Evolutionary conservation across 2,329 filamentous ascomycete species (phyloP).

Genomic region (Colletotrichum falcatum): DNA sequence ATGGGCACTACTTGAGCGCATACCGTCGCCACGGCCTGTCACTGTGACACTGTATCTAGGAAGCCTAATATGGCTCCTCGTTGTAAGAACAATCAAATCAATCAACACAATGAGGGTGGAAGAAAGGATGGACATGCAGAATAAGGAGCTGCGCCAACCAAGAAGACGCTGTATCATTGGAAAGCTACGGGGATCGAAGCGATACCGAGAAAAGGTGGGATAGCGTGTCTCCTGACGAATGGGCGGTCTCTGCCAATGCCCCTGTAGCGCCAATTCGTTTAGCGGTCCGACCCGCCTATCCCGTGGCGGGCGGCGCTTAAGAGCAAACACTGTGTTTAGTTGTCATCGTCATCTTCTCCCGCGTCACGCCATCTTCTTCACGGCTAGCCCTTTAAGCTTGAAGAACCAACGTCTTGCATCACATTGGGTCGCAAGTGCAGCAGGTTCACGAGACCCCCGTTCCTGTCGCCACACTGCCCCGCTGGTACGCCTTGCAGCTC

Average conservation of each 20-base stretch:
- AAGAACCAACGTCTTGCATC: neutral
- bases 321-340: neutral
- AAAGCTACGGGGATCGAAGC: neutral
- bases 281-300: slow-evolving; percentile 29
- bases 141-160: neutral
- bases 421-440: neutral
- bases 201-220: neutral
- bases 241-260: neutral
- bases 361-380: neutral
- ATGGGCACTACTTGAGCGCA: neutral
- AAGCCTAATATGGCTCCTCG: no score
- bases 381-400: neutral
- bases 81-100: neutral
- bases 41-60: neutral
- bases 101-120: neutral
- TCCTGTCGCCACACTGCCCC: no score
- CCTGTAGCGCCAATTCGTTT: slow-evolving; percentile 11
- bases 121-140: neutral
- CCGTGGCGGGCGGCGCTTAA: slow-evolving; percentile 17
- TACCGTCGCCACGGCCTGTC: no score
- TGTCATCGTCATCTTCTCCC: neutral
- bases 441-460: neutral
- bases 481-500: neutral
- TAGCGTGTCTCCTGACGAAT: neutral
- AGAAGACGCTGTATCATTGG: no score